These are phyloP conservation scores for Durotheca rogersii DNA, from an alignment of 495 filamentous ascomycete genomes.

Conservation along the genomic window DNA sequence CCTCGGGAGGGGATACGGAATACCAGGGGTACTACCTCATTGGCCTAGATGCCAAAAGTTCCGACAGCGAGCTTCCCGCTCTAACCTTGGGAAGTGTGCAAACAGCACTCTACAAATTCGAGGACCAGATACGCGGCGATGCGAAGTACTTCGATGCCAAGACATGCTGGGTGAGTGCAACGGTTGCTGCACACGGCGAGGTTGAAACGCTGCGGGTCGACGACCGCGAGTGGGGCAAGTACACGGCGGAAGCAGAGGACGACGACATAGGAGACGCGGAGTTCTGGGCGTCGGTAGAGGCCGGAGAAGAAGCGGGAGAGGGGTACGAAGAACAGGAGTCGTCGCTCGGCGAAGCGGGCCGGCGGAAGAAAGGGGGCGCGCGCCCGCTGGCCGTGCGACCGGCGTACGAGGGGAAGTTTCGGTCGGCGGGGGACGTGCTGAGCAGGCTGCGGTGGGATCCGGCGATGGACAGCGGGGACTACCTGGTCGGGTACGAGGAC, in stretches of 20 bases:
- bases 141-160: conserved; percentile 50
- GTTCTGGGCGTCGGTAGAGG: conserved; percentile 22
- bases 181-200: conserved; percentile 39
- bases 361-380: conserved; percentile 16
- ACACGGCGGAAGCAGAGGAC: conserved; percentile 36
- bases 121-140: conserved; percentile 46
- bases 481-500: conserved; percentile 73
- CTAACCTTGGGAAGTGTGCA: conserved; percentile 40
- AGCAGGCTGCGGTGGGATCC: conserved; percentile 74
- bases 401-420: conserved; percentile 37
- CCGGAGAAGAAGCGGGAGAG: too few relatives aligned
- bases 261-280: conserved; percentile 31
- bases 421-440: conserved; percentile 61
- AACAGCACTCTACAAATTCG: conserved; percentile 48
- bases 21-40: conserved; percentile 59
- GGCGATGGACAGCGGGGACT: conserved; percentile 59
- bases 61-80: conserved; percentile 6
- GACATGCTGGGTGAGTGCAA: conserved; percentile 50
- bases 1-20: conserved; percentile 32
- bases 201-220: conserved; percentile 48
- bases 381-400: conserved; percentile 11
- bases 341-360: background rate
- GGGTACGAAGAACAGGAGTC: too few relatives aligned
- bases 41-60: conserved; percentile 46
- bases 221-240: conserved; percentile 50